Conservation (phyloP, 805 yeast species). For the Pichia occidentalis region DNA sequence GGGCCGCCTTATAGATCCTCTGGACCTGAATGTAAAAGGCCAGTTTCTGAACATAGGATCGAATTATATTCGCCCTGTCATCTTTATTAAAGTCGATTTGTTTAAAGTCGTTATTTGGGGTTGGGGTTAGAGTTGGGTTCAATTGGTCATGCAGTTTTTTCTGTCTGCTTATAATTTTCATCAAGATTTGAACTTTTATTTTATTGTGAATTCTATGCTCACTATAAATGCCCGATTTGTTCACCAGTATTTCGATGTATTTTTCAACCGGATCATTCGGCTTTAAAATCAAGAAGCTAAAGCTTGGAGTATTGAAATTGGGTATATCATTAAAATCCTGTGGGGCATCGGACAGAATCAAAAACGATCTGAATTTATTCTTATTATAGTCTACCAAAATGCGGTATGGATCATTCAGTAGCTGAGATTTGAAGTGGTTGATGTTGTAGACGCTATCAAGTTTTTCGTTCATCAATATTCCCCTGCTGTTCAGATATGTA, state of each 20-base stretch:
- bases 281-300: conserved; percentile 34
- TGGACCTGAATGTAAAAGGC: conserved; percentile 63
- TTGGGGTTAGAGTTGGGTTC: neutral
- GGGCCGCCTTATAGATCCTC: conserved; percentile 49
- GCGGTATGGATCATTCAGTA: conserved; percentile 55
- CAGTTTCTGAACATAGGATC: conserved; percentile 40
- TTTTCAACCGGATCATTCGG: conserved; percentile 38
- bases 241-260: conserved; percentile 39
- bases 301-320: conserved; percentile 20
- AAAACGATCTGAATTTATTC: conserved; percentile 57
- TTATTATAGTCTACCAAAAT: conserved; percentile 60
- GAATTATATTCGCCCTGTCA: conserved; percentile 40
- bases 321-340: conserved; percentile 30
- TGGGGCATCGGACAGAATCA: conserved; percentile 49
- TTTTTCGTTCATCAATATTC: conserved; percentile 29
- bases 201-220: conserved; percentile 46
- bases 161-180: conserved; percentile 25
- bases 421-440: conserved; percentile 33
- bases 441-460: conserved; percentile 53
- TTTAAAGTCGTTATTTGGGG: neutral
- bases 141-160: conserved; percentile 8
- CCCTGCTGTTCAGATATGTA: neutral
- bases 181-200: conserved; percentile 35
- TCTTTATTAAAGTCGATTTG: conserved; percentile 28
- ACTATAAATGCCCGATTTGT: conserved; percentile 43